Evolutionary conservation across 768 basidiomycete genomes (phyloP).

Genomic region (Tylopilus vinaceipallidus): DNA sequence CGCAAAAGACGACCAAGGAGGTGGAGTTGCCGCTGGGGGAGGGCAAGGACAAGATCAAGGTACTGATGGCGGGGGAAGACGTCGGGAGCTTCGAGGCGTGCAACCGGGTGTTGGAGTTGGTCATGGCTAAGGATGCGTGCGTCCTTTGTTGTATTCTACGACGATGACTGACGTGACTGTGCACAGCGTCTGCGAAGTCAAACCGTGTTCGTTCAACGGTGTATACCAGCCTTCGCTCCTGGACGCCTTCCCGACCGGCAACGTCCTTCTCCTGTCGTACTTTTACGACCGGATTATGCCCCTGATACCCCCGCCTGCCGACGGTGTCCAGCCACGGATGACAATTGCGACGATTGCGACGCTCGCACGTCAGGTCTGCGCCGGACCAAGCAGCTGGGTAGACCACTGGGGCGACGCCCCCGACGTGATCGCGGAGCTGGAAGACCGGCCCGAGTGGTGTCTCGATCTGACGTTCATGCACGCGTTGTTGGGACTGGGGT

Average conservation of each 20-base stretch:
- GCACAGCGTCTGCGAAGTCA: conserved; percentile 75
- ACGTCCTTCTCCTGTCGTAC: conserved; percentile 91
- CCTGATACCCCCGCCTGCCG: conserved; percentile 45
- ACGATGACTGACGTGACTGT: not conserved
- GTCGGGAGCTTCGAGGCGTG: conserved; percentile 87
- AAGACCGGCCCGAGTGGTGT: conserved; percentile 89
- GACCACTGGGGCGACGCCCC: conserved; percentile 44
- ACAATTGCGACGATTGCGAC: conserved; percentile 57
- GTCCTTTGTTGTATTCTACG: not conserved
- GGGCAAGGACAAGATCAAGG: conserved; percentile 44
- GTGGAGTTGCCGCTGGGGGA: conserved; percentile 60
- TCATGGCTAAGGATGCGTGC: conserved; percentile 92
- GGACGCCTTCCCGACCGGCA: conserved; percentile 84
- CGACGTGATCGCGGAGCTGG: conserved; percentile 63
- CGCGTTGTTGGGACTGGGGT: conserved; percentile 79
- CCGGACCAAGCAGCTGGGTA: conserved; percentile 60
- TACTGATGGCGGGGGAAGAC: conserved; percentile 84
- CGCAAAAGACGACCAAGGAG: conserved; percentile 55
- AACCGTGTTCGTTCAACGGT: conserved; percentile 96
- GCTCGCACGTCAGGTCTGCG: conserved; percentile 72
- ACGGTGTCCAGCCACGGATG: conserved; percentile 31
- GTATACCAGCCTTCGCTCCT: conserved; percentile 94
- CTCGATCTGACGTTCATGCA: conserved; percentile 97
- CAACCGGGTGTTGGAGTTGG: conserved; percentile 76
- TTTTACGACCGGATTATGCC: conserved; percentile 94